Conservation (phyloP, 2,329 filamentous ascomycete species). For the Ophiostoma ulmi region DNA sequence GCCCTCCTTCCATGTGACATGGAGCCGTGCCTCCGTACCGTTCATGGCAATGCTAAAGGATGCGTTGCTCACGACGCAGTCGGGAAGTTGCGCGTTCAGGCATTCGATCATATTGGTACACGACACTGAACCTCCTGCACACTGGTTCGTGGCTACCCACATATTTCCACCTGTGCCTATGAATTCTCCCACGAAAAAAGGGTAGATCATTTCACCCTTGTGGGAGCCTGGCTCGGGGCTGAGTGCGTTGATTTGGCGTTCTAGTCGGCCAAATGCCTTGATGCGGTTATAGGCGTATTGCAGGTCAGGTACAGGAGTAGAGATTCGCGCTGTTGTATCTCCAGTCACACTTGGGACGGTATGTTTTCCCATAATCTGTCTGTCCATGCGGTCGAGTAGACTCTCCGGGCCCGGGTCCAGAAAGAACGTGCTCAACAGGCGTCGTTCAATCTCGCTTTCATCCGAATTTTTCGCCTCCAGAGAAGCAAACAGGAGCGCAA, state of each 20-base stretch:
- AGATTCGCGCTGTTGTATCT: background rate
- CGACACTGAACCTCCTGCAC: background rate
- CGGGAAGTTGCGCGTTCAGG: background rate
- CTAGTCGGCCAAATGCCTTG: background rate
- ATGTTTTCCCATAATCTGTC: background rate
- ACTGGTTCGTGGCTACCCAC: slow-evolving; percentile 4
- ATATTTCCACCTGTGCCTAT: background rate
- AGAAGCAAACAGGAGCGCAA: too few species aligned
- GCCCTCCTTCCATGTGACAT: background rate
- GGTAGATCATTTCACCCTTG: slow-evolving; percentile 1
- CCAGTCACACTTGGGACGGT: background rate
- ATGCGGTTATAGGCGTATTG: background rate
- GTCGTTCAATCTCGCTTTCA: background rate
- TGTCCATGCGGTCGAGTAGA: background rate
- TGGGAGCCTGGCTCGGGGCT: too few species aligned
- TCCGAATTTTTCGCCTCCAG: background rate
- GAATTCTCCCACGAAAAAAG: background rate
- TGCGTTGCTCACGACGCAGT: background rate
- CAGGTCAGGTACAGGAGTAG: background rate
- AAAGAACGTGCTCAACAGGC: background rate
- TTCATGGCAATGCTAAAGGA: slow-evolving; percentile 3
- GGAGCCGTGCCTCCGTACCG: background rate
- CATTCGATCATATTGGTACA: background rate
- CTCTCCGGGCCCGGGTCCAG: too few species aligned
- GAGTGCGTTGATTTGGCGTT: too few species aligned